phyloP scores from a whole-genome alignment of 306 rosid genomes.

The Cicer cuneatum region DNA sequence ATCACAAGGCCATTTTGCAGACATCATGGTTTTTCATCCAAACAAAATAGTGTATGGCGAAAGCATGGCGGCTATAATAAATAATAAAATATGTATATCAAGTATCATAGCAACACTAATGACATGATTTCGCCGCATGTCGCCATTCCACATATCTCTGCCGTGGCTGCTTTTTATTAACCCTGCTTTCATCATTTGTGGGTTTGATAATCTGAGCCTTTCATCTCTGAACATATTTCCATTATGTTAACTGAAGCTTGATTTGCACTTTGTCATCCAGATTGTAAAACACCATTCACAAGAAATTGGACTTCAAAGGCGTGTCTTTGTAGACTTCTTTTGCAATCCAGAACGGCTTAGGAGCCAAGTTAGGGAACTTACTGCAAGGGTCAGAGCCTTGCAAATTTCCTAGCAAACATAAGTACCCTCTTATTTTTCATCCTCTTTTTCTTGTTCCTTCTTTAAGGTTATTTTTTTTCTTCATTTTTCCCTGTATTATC shows the following conservation, averaged over 20 bases:
- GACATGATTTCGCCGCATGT: background rate
- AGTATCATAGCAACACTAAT: background rate
- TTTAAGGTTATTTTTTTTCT: background rate
- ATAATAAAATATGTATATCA: too few species aligned
- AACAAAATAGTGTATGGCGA: background rate
- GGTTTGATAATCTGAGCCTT: slow-evolving; percentile 3
- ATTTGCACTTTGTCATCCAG: slow-evolving; percentile 50
- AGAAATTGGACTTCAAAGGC: slow-evolving; percentile 85
- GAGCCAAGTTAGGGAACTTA: slow-evolving; percentile 86
- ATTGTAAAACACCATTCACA: slow-evolving; percentile 92
- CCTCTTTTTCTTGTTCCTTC: background rate
- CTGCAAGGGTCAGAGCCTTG: slow-evolving; percentile 82
- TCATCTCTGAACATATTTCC: slow-evolving; percentile 9
- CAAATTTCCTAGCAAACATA: slow-evolving; percentile 62
- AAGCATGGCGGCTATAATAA: background rate
- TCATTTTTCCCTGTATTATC: background rate
- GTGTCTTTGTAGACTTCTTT: slow-evolving; percentile 91
- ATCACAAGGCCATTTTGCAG: background rate
- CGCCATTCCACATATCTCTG: background rate
- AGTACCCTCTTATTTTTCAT: background rate
- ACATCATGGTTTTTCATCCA: background rate
- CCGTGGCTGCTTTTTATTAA: background rate
- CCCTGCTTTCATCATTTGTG: background rate
- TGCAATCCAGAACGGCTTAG: slow-evolving; percentile 90
- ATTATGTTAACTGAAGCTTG: slow-evolving; percentile 31